phyloP scores from a whole-genome alignment of 192 early-diverging fungal genomes.

The Polychytrium aggregatum region DNA sequence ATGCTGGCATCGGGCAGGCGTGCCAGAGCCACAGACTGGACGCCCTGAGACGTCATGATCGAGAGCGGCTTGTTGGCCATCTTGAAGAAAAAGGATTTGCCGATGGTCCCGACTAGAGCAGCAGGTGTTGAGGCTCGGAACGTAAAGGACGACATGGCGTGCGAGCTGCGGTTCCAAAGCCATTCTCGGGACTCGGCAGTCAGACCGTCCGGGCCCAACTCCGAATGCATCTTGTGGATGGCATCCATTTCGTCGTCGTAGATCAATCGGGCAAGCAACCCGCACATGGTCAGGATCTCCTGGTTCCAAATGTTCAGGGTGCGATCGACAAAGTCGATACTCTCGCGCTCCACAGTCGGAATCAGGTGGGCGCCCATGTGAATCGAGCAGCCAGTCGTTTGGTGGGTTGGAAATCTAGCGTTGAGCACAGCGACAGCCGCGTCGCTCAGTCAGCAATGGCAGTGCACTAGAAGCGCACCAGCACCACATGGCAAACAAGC shows the following conservation, averaged over 20 bases:
- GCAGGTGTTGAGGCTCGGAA: conserved; percentile 66
- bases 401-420: conserved; percentile 72
- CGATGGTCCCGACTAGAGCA: conserved; percentile 45
- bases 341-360: conserved; percentile 85
- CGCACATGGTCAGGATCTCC: conserved; percentile 64
- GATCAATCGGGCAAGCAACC: conserved; percentile 57
- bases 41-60: conserved; percentile 59
- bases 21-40: conserved; percentile 33
- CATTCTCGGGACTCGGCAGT: conserved; percentile 25
- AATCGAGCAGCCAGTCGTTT: conserved; percentile 74
- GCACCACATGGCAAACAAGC: too few relatives aligned
- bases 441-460: too few relatives aligned
- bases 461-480: too few relatives aligned
- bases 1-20: conserved; percentile 55
- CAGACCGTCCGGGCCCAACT: conserved; percentile 36
- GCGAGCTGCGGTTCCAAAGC: conserved; percentile 54
- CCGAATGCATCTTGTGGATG: conserved; percentile 31
- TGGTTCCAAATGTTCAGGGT: conserved; percentile 68
- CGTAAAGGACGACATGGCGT: conserved; percentile 54
- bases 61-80: conserved; percentile 29
- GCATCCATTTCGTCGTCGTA: conserved; percentile 67
- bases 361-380: conserved; percentile 76
- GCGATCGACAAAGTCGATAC: conserved; percentile 79
- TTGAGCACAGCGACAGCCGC: too few relatives aligned
- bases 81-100: conserved; percentile 45